Conservation (phyloP, 2,329 filamentous ascomycete genomes). For the Verticillium nubilum region DNA sequence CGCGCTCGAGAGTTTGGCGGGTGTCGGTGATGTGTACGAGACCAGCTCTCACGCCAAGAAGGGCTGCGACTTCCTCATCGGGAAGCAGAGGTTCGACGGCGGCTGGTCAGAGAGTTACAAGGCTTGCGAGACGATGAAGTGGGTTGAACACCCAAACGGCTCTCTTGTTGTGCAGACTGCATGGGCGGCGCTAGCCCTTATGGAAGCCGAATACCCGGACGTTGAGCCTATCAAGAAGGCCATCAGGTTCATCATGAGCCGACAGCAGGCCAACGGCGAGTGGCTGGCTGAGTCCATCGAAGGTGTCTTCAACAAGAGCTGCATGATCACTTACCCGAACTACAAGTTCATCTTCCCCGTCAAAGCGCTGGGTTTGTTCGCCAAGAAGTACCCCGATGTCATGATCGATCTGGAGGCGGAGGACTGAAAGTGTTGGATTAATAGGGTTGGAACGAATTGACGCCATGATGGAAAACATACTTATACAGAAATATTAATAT, state of each 20-base stretch:
- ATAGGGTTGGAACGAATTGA: neutral
- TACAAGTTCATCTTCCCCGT: conserved; percentile 97
- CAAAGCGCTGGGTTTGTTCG: conserved; percentile 89
- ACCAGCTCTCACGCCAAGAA: conserved; percentile 66
- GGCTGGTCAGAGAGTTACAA: conserved; percentile 96
- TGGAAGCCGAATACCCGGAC: conserved; percentile 79
- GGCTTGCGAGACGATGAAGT: conserved; percentile 72
- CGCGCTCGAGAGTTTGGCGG: conserved; percentile 78
- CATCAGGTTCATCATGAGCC: conserved; percentile 73
- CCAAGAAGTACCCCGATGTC: conserved; percentile 63
- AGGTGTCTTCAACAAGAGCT: conserved; percentile 97
- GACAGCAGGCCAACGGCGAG: conserved; percentile 85
- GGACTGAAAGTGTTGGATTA: neutral
- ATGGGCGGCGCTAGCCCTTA: conserved; percentile 78
- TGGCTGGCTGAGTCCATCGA: conserved; percentile 96
- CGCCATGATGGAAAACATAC: neutral
- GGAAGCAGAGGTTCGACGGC: conserved; percentile 80
- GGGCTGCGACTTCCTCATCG: conserved; percentile 81
- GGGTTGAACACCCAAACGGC: conserved; percentile 65
- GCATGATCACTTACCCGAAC: conserved; percentile 99
- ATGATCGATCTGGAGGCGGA: conserved; percentile 30
- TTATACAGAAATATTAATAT: neutral
- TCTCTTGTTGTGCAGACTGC: conserved; percentile 93
- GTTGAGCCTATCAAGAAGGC: conserved; percentile 66
- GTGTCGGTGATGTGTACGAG: conserved; percentile 73